These are phyloP conservation scores for Wallacemonas sp. DNA, from an alignment of 208 protist genomes.

Conservation along the genomic window DNA sequence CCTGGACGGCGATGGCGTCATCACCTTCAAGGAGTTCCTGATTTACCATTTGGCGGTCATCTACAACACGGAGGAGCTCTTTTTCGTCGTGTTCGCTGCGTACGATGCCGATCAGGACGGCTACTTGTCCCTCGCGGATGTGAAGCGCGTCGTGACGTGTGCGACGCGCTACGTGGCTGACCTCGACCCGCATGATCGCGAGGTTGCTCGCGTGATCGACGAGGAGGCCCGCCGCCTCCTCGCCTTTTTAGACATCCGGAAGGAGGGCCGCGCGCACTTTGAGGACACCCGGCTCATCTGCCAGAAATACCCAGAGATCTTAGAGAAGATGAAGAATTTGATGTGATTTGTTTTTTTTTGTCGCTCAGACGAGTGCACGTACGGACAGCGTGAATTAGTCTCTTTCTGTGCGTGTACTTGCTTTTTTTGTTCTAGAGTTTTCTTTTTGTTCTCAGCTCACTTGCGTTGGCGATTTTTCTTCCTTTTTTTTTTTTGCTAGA, in stretches of 20 bases:
- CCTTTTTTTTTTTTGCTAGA: too few relatives aligned
- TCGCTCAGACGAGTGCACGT: too few relatives aligned
- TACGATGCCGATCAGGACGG: constrained; percentile 94
- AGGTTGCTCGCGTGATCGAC: constrained; percentile 79
- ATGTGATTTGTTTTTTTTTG: constrained; percentile 47
- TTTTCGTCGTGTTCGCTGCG: constrained; percentile 88
- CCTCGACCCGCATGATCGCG: constrained; percentile 72
- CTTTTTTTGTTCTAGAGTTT: too few relatives aligned
- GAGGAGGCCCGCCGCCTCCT: constrained; percentile 84
- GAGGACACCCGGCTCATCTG: constrained; percentile 82
- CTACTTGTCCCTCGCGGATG: constrained; percentile 82
- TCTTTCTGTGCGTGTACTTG: too few relatives aligned
- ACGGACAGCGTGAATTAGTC: too few relatives aligned
- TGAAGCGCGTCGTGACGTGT: constrained; percentile 86
- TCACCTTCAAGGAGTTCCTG: constrained; percentile 91
- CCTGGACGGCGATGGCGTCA: constrained; percentile 82
- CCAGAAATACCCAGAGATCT: constrained; percentile 84
- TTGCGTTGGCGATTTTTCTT: too few relatives aligned
- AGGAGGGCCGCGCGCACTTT: constrained; percentile 64
- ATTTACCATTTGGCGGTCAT: constrained; percentile 87
- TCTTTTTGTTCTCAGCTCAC: too few relatives aligned
- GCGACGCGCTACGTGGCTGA: constrained; percentile 90
- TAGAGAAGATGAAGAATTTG: constrained; percentile 92
- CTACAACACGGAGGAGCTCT: constrained; percentile 90
- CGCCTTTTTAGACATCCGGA: constrained; percentile 80